A percentile compares a stretch with the other conserved stretches of the same genome.
Evolutionary conservation across 2,329 filamentous ascomycete species (phyloP).

Genomic region (Fusarium odoratissimum): DNA sequence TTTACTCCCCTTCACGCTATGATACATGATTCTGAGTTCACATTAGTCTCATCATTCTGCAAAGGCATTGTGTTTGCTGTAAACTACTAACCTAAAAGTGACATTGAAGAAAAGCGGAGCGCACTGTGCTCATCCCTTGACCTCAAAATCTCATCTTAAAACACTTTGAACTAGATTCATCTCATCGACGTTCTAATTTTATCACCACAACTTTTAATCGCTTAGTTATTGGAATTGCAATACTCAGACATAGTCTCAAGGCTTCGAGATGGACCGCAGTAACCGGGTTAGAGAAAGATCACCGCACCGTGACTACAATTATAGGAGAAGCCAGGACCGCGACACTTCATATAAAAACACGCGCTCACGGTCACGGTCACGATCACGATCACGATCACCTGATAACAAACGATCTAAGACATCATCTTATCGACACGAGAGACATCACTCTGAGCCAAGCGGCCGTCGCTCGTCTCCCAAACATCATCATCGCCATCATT

Average conservation of each 20-base stretch:
- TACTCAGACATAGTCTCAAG: neutral
- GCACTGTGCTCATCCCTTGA: constrained; percentile 41
- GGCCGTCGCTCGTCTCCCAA: constrained; percentile 33
- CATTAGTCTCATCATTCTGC: neutral
- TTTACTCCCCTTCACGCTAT: neutral
- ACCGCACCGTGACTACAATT: constrained; percentile 36
- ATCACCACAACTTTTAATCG: neutral
- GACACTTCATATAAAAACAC: constrained; percentile 21
- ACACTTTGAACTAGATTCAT: constrained; percentile 17
- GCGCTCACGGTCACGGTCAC: constrained; percentile 41
- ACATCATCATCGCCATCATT: constrained; percentile 32
- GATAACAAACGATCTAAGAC: constrained; percentile 31
- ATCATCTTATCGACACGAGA: constrained; percentile 30
- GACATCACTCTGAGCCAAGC: constrained; percentile 26
- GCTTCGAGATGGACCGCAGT: constrained; percentile 29
- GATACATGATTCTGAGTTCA: neutral
- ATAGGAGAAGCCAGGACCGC: constrained; percentile 33
- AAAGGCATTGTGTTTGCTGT: neutral
- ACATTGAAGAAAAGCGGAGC: constrained; percentile 33
- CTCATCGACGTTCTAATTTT: neutral
- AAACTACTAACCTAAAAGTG: neutral
- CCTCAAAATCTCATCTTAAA: constrained; percentile 33
- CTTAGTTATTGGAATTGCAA: neutral
- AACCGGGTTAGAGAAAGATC: constrained; percentile 34
- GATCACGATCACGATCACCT: constrained; percentile 43